Conservation (phyloP, 805 yeast genomes). For the Candida coleopterorum region DNA sequence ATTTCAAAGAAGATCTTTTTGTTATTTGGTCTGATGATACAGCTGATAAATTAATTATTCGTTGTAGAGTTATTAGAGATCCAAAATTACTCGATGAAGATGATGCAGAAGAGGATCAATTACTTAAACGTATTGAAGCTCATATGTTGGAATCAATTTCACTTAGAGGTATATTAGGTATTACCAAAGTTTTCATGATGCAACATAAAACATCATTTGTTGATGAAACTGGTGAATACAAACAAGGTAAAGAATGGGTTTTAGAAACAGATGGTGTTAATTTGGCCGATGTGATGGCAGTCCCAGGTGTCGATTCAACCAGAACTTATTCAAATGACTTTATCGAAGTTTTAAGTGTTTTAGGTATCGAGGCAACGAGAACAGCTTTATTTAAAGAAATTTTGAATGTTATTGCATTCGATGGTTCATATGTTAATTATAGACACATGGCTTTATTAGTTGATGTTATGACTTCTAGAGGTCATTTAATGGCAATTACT, state of each 20-base stretch:
- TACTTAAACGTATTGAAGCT: conserved; percentile 89
- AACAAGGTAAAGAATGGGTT: conserved; percentile 94
- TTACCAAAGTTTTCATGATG: conserved; percentile 87
- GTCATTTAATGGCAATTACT: conserved; percentile 96
- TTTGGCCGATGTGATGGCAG: conserved; percentile 88
- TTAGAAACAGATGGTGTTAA: conserved; percentile 98
- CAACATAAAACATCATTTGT: conserved; percentile 70
- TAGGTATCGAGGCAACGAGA: conserved; percentile 98
- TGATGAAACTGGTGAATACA: conserved; percentile 79
- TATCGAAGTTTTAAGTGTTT: conserved; percentile 88
- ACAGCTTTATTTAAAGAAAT: conserved; percentile 91
- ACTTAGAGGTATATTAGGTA: conserved; percentile 92
- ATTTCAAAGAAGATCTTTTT: conserved; percentile 90
- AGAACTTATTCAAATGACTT: conserved; percentile 95
- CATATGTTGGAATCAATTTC: conserved; percentile 95
- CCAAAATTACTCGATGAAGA: conserved; percentile 92
- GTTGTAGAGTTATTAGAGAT: conserved; percentile 98
- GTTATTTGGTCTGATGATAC: conserved; percentile 99
- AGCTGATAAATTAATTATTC: conserved; percentile 91
- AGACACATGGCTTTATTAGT: conserved; percentile 97
- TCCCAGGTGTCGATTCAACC: conserved; percentile 88
- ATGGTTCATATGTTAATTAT: conserved; percentile 98
- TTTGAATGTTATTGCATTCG: conserved; percentile 95
- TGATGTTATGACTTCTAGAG: conserved; percentile 98
- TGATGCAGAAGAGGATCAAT: conserved; percentile 95